phyloP scores from a whole-genome alignment of 192 early-diverging fungal genomes.

The Backusella sp. region DNA sequence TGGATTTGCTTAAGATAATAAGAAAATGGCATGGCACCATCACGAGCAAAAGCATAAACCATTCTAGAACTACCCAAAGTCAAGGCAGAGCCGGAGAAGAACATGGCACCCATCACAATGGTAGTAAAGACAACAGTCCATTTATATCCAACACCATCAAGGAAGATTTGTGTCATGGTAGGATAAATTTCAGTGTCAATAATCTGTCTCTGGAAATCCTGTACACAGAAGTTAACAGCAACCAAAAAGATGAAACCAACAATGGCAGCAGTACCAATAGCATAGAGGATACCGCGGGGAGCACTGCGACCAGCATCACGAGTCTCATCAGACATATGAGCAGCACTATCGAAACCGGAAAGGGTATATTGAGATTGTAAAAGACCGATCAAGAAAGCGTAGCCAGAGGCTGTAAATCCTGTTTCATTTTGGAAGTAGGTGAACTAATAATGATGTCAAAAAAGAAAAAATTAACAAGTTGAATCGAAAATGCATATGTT shows the following conservation, averaged over 20 bases:
- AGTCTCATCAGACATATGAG: constrained; percentile 50
- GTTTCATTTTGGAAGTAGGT: constrained; percentile 50
- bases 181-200: constrained; percentile 32
- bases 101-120: constrained; percentile 46
- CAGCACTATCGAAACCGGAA: constrained; percentile 48
- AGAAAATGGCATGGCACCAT: constrained; percentile 46
- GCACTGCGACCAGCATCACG: constrained; percentile 39
- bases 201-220: constrained; percentile 40
- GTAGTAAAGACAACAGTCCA: constrained; percentile 43
- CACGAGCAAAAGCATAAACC: constrained; percentile 53
- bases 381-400: constrained; percentile 50
- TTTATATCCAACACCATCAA: constrained; percentile 43
- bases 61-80: constrained; percentile 49
- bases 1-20: constrained; percentile 37
- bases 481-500: background rate
- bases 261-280: constrained; percentile 31
- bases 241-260: constrained; percentile 48
- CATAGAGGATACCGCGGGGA: constrained; percentile 47
- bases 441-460: constrained; percentile 38
- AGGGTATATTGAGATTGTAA: constrained; percentile 57
- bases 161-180: constrained; percentile 39
- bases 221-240: constrained; percentile 45
- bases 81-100: constrained; percentile 49
- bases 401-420: constrained; percentile 44
- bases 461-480: background rate